A percentile compares a stretch with the other conserved stretches of the same genome.
Conservation (phyloP, 1,284 basidiomycete genomes). For the Sutorius eximius region DNA sequence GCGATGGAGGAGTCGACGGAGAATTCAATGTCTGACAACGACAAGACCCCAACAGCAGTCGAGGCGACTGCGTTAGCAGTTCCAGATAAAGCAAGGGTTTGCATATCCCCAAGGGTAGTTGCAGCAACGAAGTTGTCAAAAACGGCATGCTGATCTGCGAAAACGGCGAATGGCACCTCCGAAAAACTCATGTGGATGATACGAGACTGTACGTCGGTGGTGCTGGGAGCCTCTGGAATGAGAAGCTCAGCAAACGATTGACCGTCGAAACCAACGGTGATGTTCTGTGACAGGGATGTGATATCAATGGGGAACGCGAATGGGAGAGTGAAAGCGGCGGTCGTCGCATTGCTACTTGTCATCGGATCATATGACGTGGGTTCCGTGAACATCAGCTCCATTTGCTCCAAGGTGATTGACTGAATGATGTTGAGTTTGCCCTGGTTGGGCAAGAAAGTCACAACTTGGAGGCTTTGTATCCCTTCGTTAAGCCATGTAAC, state of each 20-base stretch:
- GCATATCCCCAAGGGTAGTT: conserved; percentile 52
- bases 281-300: conserved; percentile 58
- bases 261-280: conserved; percentile 56
- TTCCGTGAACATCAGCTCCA: conserved; percentile 62
- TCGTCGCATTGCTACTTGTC: conserved; percentile 60
- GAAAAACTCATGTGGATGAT: conserved; percentile 65
- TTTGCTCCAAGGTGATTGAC: conserved; percentile 62
- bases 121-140: conserved; percentile 72
- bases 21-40: conserved; percentile 61
- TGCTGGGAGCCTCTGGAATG: conserved; percentile 60
- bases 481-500: conserved; percentile 77
- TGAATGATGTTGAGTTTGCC: conserved; percentile 67
- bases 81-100: conserved; percentile 60
- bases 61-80: conserved; percentile 57
- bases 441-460: conserved; percentile 64
- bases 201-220: conserved; percentile 63
- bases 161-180: conserved; percentile 61
- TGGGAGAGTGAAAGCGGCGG: conserved; percentile 65
- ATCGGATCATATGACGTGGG: conserved; percentile 56
- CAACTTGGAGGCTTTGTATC: conserved; percentile 65
- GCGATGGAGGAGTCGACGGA: conserved; percentile 60
- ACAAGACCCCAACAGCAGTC: conserved; percentile 76
- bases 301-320: conserved; percentile 75
- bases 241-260: conserved; percentile 61
- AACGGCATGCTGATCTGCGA: conserved; percentile 48